A percentile compares a stretch with the other conserved stretches of the same genome.
Conservation (phyloP, 2,329 filamentous ascomycete species). For the Cordyceps sp. region DNA sequence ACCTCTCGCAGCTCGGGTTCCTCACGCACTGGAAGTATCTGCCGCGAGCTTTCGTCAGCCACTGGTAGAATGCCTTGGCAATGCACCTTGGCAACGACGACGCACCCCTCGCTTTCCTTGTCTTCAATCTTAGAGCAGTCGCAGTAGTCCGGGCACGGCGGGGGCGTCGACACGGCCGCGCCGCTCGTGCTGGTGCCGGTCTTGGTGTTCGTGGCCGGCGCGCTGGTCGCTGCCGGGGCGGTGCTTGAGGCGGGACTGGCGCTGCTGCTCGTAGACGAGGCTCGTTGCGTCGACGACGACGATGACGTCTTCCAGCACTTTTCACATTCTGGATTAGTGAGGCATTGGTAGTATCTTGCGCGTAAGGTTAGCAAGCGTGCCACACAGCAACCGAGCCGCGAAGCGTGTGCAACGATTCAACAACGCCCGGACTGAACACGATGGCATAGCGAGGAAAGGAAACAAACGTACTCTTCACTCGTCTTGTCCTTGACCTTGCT, state of each 20-base stretch:
- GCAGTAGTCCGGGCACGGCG: neutral
- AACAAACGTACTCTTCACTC: neutral
- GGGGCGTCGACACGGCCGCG: neutral
- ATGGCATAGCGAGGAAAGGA: too few relatives aligned
- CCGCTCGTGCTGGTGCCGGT: too few relatives aligned
- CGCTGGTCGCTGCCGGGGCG: too few relatives aligned
- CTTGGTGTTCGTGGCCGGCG: too few relatives aligned
- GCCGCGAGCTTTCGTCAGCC: neutral
- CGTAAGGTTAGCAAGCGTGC: too few relatives aligned
- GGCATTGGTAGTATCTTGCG: neutral
- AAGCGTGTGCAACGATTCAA: too few relatives aligned
- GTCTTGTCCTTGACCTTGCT: neutral
- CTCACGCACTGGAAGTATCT: conserved; percentile 1
- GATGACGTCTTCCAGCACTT: neutral
- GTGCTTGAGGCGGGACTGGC: neutral
- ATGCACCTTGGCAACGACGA: neutral
- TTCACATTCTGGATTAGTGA: neutral
- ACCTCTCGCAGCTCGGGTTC: conserved; percentile 1
- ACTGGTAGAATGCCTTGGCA: too few relatives aligned
- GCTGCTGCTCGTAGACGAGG: neutral
- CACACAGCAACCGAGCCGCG: too few relatives aligned
- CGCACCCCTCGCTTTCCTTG: conserved; percentile 1
- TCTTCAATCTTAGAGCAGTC: conserved; percentile 1
- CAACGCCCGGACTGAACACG: too few relatives aligned
- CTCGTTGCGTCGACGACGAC: too few relatives aligned